A percentile compares a stretch with the other conserved stretches of the same genome.
These are phyloP conservation scores for Sphenostylis stenocarpa DNA, from an alignment of 306 rosid genomes.

Conservation along the genomic window DNA sequence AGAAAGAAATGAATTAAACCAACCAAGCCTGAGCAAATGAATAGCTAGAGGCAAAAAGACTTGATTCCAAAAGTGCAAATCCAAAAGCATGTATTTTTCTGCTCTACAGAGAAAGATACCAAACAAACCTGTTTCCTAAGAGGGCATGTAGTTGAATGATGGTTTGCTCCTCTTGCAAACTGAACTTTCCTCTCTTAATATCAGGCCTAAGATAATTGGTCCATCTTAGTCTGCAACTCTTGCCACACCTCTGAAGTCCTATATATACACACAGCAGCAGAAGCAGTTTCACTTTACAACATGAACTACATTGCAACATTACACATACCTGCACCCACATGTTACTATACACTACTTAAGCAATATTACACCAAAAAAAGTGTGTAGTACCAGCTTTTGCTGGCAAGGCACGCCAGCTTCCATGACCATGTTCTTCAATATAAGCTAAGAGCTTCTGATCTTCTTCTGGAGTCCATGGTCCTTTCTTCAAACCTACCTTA, in stretches of 20 bases:
- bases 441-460: constrained; percentile 96
- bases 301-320: not conserved
- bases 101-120: not conserved
- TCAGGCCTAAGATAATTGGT: constrained; percentile 97
- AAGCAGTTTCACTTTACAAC: not conserved
- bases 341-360: not conserved
- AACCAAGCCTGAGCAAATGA: not conserved
- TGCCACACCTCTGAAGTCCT: constrained; percentile 99
- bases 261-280: not conserved
- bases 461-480: constrained; percentile 99
- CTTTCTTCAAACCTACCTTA: constrained; percentile 97
- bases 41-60: not conserved
- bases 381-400: constrained; percentile 72
- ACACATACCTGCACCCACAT: not conserved
- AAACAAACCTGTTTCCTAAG: constrained; percentile 92
- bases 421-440: constrained; percentile 97
- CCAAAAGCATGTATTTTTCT: not conserved
- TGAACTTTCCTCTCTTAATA: constrained; percentile 97
- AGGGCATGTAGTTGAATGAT: constrained; percentile 99
- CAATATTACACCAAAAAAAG: not conserved
- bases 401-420: constrained; percentile 99
- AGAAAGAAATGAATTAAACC: not conserved
- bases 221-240: constrained; percentile 98
- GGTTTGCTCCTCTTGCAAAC: constrained; percentile 97
- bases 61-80: not conserved